Conservation (phyloP, 495 filamentous ascomycete species). For the Xylaria bambusicola region DNA sequence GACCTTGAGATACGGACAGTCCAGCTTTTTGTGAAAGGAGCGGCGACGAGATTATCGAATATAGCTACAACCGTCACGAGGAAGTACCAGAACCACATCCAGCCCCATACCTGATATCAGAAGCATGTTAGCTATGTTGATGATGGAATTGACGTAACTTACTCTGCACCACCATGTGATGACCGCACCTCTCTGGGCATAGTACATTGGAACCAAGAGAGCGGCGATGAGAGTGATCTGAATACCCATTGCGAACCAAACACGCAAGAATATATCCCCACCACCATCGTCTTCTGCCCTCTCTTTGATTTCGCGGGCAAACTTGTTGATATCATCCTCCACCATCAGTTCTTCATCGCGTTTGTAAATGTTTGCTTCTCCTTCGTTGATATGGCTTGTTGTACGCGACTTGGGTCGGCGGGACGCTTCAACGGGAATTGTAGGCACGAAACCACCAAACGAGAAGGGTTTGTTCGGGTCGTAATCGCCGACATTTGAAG, state of each 20-base stretch:
- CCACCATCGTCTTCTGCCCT: neutral
- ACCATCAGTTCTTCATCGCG: neutral
- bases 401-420: neutral
- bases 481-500: constrained; percentile 1
- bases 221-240: neutral
- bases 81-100: constrained; percentile 2
- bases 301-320: neutral
- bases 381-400: neutral
- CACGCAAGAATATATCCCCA: neutral
- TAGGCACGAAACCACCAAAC: neutral
- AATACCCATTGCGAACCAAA: neutral
- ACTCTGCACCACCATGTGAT: constrained; percentile 1
- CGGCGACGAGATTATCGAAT: neutral
- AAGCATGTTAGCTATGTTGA: too few relatives aligned
- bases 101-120: neutral
- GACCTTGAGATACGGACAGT: neutral
- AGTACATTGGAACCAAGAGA: neutral
- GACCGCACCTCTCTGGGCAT: neutral
- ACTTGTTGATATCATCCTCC: neutral
- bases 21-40: neutral
- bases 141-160: neutral
- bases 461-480: constrained; percentile 2
- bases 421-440: neutral
- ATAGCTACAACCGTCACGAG: neutral
- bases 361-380: too few relatives aligned